phyloP scores from a whole-genome alignment of 495 filamentous ascomycete genomes.

The Bacidia rubella region DNA sequence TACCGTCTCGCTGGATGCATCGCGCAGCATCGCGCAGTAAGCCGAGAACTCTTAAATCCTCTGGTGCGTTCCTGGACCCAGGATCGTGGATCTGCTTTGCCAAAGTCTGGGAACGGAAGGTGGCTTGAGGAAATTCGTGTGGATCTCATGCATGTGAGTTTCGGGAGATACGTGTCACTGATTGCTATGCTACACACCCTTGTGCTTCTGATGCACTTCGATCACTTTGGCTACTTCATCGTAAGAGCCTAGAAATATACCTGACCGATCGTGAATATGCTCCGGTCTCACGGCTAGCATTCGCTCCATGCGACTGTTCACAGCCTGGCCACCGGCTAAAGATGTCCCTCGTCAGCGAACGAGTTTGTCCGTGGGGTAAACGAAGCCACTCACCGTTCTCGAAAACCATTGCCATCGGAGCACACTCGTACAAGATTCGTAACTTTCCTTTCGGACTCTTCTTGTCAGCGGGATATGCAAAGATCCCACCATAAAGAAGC shows the following conservation, averaged over 20 bases:
- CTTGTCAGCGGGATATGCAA: slow-evolving; percentile 93
- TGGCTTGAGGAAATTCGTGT: not conserved
- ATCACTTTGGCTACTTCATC: slow-evolving; percentile 96
- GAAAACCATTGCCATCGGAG: slow-evolving; percentile 98
- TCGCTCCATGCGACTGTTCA: slow-evolving; percentile 76
- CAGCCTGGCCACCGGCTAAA: slow-evolving; percentile 76
- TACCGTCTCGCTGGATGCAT: not conserved
- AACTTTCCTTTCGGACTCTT: slow-evolving; percentile 98
- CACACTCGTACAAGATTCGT: slow-evolving; percentile 94
- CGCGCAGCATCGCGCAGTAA: not conserved
- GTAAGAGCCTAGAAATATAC: slow-evolving; percentile 90
- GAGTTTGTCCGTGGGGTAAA: not conserved
- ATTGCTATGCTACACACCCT: not conserved
- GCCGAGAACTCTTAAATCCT: no score
- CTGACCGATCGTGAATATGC: slow-evolving; percentile 87
- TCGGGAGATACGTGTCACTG: not conserved
- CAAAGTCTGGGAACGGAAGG: not conserved
- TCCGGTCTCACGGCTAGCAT: slow-evolving; percentile 85
- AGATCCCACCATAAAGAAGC: slow-evolving; percentile 87
- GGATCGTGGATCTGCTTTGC: not conserved
- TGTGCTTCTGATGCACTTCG: slow-evolving; percentile 40
- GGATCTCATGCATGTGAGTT: not conserved
- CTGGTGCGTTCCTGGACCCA: not conserved
- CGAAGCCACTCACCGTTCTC: slow-evolving; percentile 67
- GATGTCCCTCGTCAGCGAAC: slow-evolving; percentile 4